Evolutionary conservation across 331 rosid species (phyloP), one percentile per base, ranked within the genome.

Genomic region (Quercus tomentella): DNA sequence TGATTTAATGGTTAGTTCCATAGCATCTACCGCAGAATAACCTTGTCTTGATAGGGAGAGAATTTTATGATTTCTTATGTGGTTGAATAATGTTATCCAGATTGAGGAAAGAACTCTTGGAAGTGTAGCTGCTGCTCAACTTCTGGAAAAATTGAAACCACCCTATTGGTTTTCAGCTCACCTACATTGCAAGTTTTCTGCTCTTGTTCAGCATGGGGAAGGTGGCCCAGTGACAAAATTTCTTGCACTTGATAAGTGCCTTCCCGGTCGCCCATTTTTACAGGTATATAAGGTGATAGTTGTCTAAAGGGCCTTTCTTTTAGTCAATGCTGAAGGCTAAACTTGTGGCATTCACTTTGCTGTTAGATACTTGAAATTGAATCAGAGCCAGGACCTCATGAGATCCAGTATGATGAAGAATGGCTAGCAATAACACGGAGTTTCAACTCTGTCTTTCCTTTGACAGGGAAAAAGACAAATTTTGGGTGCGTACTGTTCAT

Each of bases 191-290:
- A 95, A 90, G 82, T 93, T 95, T 87, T 82, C 99, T 84, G 98
- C 99, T 77, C 88, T 88, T 83, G 97, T 96, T 87, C 99, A 93
- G 79, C 98, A 96, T 45, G 98, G 93, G 68, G 94, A 96, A 83
- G 96, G 80, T 75, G 96, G 97, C 78, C 90, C 92, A 1, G 60
- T 88, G 79, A 96, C 99, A 63, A 93, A 93, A 77, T 96, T 96
- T 84, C 98, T 96, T 81, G 98, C 99, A 55, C 98, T 96, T 54
- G 99, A 96, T 78, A 93, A 96, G 86, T 96, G 98, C 83, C 85
- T 90, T 84, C 84, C 94, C 0, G 89, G 92, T 37, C 92, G 87
- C 58, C 89, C 88, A 66, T 96, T 96, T 88, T 89, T 96, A 79
- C 99, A 96, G 99, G 99, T 93, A 77, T 45, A 52, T 21, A 45